phyloP scores from a whole-genome alignment of 78 protist species.

The Polysphondylium violaceum region DNA sequence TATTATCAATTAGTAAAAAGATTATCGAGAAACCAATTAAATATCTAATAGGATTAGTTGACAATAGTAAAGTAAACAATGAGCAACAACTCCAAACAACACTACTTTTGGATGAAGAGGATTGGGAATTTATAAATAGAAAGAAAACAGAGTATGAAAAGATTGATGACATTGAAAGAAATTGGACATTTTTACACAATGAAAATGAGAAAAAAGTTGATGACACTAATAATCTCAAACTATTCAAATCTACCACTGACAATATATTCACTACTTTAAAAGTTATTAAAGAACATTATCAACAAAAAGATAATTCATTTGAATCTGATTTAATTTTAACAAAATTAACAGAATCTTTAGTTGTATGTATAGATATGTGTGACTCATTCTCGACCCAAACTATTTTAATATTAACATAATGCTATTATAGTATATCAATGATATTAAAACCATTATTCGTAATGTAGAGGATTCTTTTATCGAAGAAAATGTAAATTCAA shows the following conservation, averaged over 20 bases:
- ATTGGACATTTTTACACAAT: conserved; percentile 62
- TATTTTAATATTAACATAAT: background rate
- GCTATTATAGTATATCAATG: conserved; percentile 6
- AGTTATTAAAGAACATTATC: conserved; percentile 45
- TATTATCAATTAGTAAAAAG: conserved; percentile 9
- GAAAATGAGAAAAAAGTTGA: background rate
- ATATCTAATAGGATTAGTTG: background rate
- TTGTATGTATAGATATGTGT: background rate
- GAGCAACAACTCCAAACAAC: background rate
- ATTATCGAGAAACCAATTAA: conserved; percentile 30
- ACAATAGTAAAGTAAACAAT: background rate
- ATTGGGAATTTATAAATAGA: conserved; percentile 47
- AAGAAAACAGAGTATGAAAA: conserved; percentile 45
- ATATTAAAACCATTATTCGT: conserved; percentile 25
- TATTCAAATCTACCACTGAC: conserved; percentile 5
- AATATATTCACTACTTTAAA: conserved; percentile 7
- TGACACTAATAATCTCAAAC: background rate
- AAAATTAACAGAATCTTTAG: conserved; percentile 40
- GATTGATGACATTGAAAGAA: conserved; percentile 67
- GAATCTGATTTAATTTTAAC: conserved; percentile 56
- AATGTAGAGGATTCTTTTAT: background rate
- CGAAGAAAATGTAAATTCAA: background rate
- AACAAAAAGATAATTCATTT: conserved; percentile 11
- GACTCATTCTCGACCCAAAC: background rate
- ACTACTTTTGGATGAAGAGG: conserved; percentile 43